Conservation (phyloP, 768 basidiomycete species). For the Lactarius tabidus region DNA sequence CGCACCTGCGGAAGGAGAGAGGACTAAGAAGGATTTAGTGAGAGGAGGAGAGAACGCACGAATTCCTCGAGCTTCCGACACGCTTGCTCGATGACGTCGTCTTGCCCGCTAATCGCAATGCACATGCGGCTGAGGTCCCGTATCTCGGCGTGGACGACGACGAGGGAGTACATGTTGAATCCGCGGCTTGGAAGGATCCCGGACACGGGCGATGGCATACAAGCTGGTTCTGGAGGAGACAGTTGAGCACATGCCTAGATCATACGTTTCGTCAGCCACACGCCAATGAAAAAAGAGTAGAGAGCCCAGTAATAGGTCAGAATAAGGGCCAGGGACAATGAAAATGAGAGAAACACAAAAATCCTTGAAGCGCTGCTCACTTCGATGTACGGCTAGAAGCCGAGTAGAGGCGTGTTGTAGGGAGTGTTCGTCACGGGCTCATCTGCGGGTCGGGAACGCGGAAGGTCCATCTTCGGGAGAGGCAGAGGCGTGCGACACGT, state of each 20-base stretch:
- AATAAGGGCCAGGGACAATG: too few species aligned
- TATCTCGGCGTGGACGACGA: slow-evolving; percentile 97
- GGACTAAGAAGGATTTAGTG: neutral
- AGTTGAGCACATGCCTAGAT: slow-evolving; percentile 88
- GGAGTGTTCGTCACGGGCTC: slow-evolving; percentile 98
- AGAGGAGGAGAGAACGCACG: slow-evolving; percentile 45
- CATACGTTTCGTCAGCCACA: neutral
- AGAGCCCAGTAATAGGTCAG: too few species aligned
- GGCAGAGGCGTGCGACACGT: slow-evolving; percentile 74
- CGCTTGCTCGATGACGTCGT: slow-evolving; percentile 96
- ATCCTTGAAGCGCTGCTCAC: slow-evolving; percentile 40
- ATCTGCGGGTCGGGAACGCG: slow-evolving; percentile 78
- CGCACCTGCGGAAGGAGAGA: slow-evolving; percentile 57
- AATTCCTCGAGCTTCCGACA: slow-evolving; percentile 93
- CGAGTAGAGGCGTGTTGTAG: slow-evolving; percentile 92
- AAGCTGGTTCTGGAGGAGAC: slow-evolving; percentile 98
- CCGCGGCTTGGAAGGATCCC: slow-evolving; percentile 96
- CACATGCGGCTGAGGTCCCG: slow-evolving; percentile 97
- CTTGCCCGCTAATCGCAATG: slow-evolving; percentile 90
- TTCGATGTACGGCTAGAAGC: slow-evolving; percentile 89
- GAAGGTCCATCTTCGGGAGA: slow-evolving; percentile 78
- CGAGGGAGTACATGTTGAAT: slow-evolving; percentile 98
- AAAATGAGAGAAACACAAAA: neutral
- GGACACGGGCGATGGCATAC: slow-evolving; percentile 94
- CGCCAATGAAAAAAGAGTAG: neutral